Evolutionary conservation across 1,139 yeast species (phyloP).

Genomic region (Diutina rugosa): DNA sequence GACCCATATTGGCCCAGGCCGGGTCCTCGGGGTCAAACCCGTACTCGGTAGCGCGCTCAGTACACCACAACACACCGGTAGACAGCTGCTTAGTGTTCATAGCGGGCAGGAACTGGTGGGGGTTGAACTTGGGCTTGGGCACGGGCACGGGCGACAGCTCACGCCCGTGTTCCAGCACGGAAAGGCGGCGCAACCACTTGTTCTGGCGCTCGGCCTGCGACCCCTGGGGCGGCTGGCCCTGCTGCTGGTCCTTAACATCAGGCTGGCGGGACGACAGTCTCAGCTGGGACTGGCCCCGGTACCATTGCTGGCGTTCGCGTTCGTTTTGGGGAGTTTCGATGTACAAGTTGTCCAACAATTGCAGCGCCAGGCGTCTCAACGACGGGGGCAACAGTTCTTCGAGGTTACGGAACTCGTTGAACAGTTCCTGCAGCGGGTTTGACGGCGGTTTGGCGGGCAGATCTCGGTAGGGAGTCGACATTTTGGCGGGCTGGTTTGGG

Average conservation of each 20-base stretch:
- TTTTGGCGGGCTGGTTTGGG: neutral
- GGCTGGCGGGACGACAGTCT: neutral
- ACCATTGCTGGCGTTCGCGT: conserved; percentile 3
- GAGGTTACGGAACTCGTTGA: conserved; percentile 27
- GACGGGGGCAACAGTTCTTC: conserved; percentile 34
- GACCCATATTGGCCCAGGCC: conserved; percentile 56
- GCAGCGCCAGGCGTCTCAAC: conserved; percentile 27
- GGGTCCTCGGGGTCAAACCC: conserved; percentile 39
- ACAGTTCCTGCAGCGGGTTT: conserved; percentile 8
- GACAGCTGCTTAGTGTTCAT: conserved; percentile 50
- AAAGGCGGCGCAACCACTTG: conserved; percentile 18
- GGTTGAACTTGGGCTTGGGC: conserved; percentile 34
- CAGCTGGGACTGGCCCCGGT: neutral
- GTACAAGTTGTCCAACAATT: conserved; percentile 18
- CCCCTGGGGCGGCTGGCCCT: neutral
- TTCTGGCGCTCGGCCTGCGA: conserved; percentile 4
- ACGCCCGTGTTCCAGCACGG: conserved; percentile 22
- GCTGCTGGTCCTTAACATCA: conserved; percentile 3
- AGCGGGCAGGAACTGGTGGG: conserved; percentile 43
- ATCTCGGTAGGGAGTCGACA: neutral
- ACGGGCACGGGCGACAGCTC: conserved; percentile 38
- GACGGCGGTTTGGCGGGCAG: neutral
- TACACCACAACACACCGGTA: conserved; percentile 61
- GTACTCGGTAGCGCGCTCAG: conserved; percentile 51
- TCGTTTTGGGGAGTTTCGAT: conserved; percentile 4